phyloP scores from a whole-genome alignment of 306 rosid species.

The Fragaria iinumae region DNA sequence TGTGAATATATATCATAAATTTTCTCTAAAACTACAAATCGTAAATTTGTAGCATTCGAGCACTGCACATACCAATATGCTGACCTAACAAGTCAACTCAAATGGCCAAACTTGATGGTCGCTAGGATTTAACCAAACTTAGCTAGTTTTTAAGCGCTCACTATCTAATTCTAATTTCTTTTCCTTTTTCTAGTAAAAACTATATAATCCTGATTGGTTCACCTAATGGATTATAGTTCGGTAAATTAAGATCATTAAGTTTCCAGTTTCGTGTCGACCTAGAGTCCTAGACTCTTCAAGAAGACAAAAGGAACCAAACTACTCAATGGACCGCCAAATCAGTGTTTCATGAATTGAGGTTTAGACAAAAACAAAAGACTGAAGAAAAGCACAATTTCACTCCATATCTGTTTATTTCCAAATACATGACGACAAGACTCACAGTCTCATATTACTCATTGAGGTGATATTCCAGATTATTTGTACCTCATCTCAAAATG shows the following conservation, averaged over 20 bases:
- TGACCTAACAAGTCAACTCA: too few relatives aligned
- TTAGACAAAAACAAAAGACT: not conserved
- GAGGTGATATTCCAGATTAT: not conserved
- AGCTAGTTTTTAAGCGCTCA: too few relatives aligned
- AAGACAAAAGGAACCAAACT: not conserved
- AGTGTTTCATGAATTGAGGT: not conserved
- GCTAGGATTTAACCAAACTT: too few relatives aligned
- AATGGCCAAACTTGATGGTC: too few relatives aligned
- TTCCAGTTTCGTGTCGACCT: not conserved
- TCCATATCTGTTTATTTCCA: too few relatives aligned
- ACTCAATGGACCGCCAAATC: not conserved
- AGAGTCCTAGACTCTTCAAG: not conserved
- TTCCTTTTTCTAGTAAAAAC: not conserved
- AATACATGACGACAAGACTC: too few relatives aligned
- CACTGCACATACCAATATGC: too few relatives aligned
- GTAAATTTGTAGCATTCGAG: too few relatives aligned
- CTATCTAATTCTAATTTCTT: too few relatives aligned
- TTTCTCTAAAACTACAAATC: too few relatives aligned
- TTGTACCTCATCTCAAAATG: not conserved
- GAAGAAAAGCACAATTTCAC: too few relatives aligned
- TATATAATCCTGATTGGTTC: not conserved
- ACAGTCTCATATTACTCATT: not conserved
- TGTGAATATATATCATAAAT: too few relatives aligned
- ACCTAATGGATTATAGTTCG: not conserved
- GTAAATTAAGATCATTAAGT: not conserved